These are phyloP conservation scores for Pneumocystis carinii DNA, from an alignment of 1,139 yeast genomes.

Conservation along the genomic window DNA sequence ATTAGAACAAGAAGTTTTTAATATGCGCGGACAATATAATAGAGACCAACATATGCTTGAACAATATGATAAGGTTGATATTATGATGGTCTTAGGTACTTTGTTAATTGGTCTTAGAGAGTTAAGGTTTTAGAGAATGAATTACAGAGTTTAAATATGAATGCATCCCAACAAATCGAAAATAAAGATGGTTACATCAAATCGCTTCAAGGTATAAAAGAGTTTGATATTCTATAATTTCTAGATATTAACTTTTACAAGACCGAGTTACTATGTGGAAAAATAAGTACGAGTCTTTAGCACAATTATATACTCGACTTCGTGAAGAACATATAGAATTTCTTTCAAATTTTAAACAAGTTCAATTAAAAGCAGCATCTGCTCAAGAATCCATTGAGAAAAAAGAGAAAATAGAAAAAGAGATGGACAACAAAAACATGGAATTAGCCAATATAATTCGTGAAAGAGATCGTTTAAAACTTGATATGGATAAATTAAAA, in stretches of 20 bases:
- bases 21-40: constrained; percentile 68
- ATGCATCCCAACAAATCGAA: constrained; percentile 59
- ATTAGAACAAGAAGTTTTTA: constrained; percentile 63
- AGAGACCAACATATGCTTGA: constrained; percentile 71
- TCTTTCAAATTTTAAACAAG: constrained; percentile 62
- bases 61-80: constrained; percentile 52
- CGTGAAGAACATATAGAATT: constrained; percentile 82
- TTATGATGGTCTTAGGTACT: not conserved
- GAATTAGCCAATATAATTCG: constrained; percentile 81
- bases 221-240: not conserved
- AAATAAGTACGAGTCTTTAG: constrained; percentile 74
- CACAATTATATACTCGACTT: constrained; percentile 76
- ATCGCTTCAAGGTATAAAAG: constrained; percentile 32
- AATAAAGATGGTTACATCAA: constrained; percentile 63
- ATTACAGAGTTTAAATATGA: constrained; percentile 42
- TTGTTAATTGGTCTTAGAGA: constrained; percentile 23
- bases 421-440: constrained; percentile 67
- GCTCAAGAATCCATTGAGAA: constrained; percentile 85
- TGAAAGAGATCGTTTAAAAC: constrained; percentile 77
- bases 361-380: constrained; percentile 78
- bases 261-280: constrained; percentile 74
- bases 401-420: constrained; percentile 71
- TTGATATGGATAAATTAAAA: constrained; percentile 60
- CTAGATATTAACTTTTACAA: constrained; percentile 3
- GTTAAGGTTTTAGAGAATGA: constrained; percentile 75